These are phyloP conservation scores for Mycena olivaceomarginata DNA, from an alignment of 768 basidiomycete genomes.

Conservation along the genomic window DNA sequence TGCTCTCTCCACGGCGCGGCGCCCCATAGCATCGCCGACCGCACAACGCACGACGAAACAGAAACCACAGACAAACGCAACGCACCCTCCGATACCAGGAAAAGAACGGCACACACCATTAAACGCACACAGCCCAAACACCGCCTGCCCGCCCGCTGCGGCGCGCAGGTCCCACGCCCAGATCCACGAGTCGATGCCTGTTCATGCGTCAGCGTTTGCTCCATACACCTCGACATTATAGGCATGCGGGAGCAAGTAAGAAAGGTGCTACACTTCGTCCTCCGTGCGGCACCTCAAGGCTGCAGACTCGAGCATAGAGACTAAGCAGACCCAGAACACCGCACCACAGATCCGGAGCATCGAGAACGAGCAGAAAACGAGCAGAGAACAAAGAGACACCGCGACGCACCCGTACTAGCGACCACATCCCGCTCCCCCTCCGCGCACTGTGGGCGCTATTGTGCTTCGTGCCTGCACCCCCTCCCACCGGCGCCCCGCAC, in stretches of 20 bases:
- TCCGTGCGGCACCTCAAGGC: too few relatives aligned
- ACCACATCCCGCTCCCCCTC: conserved; percentile 89
- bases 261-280: too few relatives aligned
- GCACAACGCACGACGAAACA: neutral
- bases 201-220: too few relatives aligned
- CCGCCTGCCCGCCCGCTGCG: conserved; percentile 75
- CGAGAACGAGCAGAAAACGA: too few relatives aligned
- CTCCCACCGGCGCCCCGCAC: too few relatives aligned
- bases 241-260: neutral
- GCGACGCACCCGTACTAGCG: conserved; percentile 74
- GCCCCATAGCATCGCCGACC: too few relatives aligned
- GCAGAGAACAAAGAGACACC: neutral
- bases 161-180: conserved; percentile 94
- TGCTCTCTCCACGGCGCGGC: too few relatives aligned
- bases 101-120: conserved; percentile 61
- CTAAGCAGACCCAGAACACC: too few relatives aligned
- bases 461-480: too few relatives aligned
- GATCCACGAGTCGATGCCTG: conserved; percentile 93
- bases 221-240: neutral
- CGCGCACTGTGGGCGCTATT: too few relatives aligned
- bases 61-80: conserved; percentile 29
- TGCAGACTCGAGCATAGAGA: too few relatives aligned
- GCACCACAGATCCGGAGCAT: too few relatives aligned
- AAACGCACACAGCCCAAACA: conserved; percentile 82
- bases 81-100: conserved; percentile 80